Base-by-base conservation (phyloP, 176 grass and related monocot species). In the Aegilops sharonensis region DNA sequence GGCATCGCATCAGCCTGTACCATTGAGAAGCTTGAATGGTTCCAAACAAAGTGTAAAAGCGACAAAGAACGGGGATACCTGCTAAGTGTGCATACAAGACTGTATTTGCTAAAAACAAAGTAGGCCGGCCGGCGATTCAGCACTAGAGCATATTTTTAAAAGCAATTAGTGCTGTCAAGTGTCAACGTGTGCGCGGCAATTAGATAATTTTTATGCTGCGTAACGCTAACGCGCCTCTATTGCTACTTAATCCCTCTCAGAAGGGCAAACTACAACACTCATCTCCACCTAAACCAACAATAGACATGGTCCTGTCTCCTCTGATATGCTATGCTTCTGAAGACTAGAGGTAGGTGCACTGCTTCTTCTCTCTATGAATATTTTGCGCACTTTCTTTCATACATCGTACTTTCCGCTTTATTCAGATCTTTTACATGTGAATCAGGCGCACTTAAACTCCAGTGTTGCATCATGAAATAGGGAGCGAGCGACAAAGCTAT, bases 301-400 rank as follows among this genome's bases (percentile, higher is more conserved):
- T 59, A 9, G 75, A 76, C 5, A 25, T 30, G 24, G 72, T 43
- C 43, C 12, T 25, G 43, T 50, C 11, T 43, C 43, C 12, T 25
- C 23, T 75, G 23, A 68, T 68, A 32, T 68, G 66, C 7, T 75
- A 17, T 50, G 42, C 72, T 40, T 75, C 72, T 50, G 37, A 21
- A 75, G 13, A 75, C 24, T 76, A 74, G 42, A 52, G 72, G 42
- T 75, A 75, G 72, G 24, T 76, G 43, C 72, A 21, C 75, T 60
- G 77, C 35, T 64, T 25, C 77, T 79, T 64, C 36, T 29, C 0
- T 64, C 62, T 4, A 5, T 29, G 30, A 3, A 12, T 37, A 60
- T 60, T 21, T 9, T 2, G 4, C 4, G 32, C 31, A 37, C 75
- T 78, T 45, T 0, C 42, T 45, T 78, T 37, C 50, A 59, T 78